Conservation (phyloP, 257 asterid genomes). For the Nicotiana sylvestris region DNA sequence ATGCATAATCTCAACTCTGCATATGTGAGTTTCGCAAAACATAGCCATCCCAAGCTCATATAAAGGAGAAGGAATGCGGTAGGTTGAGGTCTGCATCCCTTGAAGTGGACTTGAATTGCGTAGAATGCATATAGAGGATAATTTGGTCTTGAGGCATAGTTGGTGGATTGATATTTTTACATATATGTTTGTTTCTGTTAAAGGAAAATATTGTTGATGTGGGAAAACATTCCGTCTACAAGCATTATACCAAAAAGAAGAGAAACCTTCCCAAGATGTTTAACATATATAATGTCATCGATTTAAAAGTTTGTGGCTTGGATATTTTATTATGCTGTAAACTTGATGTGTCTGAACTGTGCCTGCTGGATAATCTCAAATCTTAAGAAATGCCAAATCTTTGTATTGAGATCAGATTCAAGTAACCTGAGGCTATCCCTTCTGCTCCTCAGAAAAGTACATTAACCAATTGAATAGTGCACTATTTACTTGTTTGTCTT, state of each 20-base stretch:
- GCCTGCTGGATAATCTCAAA: neutral
- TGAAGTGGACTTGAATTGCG: neutral
- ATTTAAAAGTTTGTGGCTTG: neutral
- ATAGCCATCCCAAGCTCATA: neutral
- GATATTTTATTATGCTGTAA: neutral
- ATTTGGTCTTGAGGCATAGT: neutral
- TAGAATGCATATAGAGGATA: neutral
- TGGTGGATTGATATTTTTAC: neutral
- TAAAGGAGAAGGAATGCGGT: neutral
- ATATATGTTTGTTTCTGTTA: neutral
- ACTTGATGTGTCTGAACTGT: neutral
- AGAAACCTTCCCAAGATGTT: slow-evolving; percentile 1
- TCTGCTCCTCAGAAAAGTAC: neutral
- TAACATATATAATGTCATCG: neutral
- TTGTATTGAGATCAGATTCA: neutral
- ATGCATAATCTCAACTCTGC: neutral
- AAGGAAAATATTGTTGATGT: neutral
- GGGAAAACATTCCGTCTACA: neutral
- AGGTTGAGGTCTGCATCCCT: neutral
- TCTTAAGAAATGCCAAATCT: neutral
- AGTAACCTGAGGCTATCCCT: neutral
- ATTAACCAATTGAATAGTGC: neutral
- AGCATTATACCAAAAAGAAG: neutral
- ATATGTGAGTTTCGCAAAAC: neutral
- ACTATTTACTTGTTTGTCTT: neutral